Conservation (phyloP, 305 asterid genomes). For the Fraxinus nigra region DNA sequence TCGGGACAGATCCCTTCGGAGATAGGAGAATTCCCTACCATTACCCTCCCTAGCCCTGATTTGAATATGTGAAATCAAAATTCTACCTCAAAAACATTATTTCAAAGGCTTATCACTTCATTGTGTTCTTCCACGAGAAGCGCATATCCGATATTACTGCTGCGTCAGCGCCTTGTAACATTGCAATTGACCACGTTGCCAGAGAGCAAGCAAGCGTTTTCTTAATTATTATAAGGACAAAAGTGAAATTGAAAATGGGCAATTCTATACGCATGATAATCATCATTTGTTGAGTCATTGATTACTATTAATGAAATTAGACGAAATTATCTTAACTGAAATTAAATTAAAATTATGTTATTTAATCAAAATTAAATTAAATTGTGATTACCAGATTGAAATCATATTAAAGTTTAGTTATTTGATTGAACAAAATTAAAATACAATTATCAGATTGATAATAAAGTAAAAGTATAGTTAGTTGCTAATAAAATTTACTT, state of each 20-base stretch:
- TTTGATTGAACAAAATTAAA: neutral
- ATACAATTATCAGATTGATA: no score
- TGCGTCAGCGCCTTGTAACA: conserved; percentile 21
- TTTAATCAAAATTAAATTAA: no score
- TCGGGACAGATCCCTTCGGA: neutral
- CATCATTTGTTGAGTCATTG: no score
- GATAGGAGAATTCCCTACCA: neutral
- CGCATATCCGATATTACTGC: conserved; percentile 24
- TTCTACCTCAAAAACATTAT: neutral
- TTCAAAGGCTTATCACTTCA: neutral
- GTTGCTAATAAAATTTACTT: neutral
- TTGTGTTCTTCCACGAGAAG: neutral
- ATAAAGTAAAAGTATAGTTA: no score
- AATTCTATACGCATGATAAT: no score
- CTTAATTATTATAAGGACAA: no score
- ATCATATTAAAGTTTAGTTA: neutral
- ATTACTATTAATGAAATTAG: no score
- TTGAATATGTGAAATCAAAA: neutral
- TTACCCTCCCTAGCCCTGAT: no score
- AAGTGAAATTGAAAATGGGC: no score
- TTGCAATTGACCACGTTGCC: neutral
- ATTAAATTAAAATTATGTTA: no score
- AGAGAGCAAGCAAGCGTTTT: neutral
- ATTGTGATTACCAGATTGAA: neutral
- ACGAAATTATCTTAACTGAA: no score